Percentiles rank a stretch among this genome's conserved stretches.
Conservation (phyloP, 495 filamentous ascomycete species). For the Aspergillus cavernicola region DNA sequence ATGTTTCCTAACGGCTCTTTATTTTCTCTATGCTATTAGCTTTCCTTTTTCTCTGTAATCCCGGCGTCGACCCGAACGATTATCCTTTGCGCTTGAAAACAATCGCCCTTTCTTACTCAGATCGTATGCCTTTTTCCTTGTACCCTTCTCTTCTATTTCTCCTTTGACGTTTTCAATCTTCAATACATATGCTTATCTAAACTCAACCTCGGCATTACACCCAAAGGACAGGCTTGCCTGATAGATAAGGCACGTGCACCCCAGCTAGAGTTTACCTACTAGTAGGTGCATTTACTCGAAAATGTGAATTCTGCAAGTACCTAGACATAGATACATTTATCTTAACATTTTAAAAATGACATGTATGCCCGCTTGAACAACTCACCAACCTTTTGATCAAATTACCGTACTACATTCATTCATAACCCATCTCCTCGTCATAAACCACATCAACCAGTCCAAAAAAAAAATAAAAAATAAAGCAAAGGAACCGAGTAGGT, state of each 20-base stretch:
- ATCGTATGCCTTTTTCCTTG: slow-evolving; percentile 8
- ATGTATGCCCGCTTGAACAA: no score
- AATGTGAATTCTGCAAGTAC: no score
- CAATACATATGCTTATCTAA: neutral
- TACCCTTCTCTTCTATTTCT: slow-evolving; percentile 1
- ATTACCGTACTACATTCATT: no score
- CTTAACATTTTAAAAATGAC: no score
- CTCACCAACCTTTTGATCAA: no score
- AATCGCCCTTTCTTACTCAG: slow-evolving; percentile 20
- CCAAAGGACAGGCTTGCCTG: neutral
- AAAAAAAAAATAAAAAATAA: no score
- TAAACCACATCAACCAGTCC: no score
- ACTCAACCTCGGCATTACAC: slow-evolving; percentile 2
- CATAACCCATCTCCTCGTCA: no score
- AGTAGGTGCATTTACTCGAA: no score
- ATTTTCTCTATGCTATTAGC: slow-evolving; percentile 45
- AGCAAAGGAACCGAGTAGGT: neutral
- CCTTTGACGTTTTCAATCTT: slow-evolving; percentile 1
- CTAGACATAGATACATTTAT: no score
- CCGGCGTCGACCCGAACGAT: slow-evolving; percentile 33
- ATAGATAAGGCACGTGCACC: neutral
- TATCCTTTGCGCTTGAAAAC: slow-evolving; percentile 24
- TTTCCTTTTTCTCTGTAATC: slow-evolving; percentile 40
- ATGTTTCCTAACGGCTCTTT: slow-evolving; percentile 38
- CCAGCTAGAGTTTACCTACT: neutral